Percentiles rank a stretch among this genome's conserved stretches.
These are phyloP conservation scores for Isoetes engelmannii DNA, from an alignment of 83 land plant genomes.

Conservation along the genomic window DNA sequence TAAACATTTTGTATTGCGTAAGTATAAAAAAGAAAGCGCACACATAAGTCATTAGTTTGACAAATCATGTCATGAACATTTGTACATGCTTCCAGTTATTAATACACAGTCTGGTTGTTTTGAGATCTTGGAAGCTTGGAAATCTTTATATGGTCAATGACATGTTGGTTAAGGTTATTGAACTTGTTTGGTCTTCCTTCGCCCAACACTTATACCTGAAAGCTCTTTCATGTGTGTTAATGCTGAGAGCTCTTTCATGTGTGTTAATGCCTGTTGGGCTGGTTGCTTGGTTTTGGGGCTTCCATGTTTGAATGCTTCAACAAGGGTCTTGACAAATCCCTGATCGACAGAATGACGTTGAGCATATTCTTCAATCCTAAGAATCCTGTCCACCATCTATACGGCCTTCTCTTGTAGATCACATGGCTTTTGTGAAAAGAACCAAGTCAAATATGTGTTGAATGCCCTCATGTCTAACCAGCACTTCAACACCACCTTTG, in stretches of 20 bases:
- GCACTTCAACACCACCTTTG: conserved; percentile 25
- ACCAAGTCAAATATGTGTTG: conserved; percentile 22
- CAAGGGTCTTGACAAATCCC: conserved; percentile 35
- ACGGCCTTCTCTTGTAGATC: conserved; percentile 38
- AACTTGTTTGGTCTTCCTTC: not conserved
- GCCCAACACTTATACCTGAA: conserved; percentile 35
- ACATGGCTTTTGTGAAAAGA: conserved; percentile 32
- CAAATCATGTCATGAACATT: too few species aligned
- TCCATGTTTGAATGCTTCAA: conserved; percentile 49
- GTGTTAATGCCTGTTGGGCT: conserved; percentile 41
- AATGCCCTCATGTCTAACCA: conserved; percentile 21
- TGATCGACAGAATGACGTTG: conserved; percentile 32
- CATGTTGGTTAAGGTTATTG: too few species aligned
- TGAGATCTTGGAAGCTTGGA: too few species aligned
- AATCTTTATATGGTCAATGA: too few species aligned
- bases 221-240: too few species aligned
- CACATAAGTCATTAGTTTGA: too few species aligned
- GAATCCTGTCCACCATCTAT: conserved; percentile 45
- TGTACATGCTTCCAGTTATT: too few species aligned
- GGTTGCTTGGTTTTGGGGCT: conserved; percentile 31
- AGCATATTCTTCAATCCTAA: conserved; percentile 31
- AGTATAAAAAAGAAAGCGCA: too few species aligned
- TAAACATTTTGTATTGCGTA: too few species aligned
- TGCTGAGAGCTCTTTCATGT: too few species aligned
- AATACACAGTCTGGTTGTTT: too few species aligned